Conservation (phyloP, 441 rosid species). For the Codiaeum variegatum region DNA sequence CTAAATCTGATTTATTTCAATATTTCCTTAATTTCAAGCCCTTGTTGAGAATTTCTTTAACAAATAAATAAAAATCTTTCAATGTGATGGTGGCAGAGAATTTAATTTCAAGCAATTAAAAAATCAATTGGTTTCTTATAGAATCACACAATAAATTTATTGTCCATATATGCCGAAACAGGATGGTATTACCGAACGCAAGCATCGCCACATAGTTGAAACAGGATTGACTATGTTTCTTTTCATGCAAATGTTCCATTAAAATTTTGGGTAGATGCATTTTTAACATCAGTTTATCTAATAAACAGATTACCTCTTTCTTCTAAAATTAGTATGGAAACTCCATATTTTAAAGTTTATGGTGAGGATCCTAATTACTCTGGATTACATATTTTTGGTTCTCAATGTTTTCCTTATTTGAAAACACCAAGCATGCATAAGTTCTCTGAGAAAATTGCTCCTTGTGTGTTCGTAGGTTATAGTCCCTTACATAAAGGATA, state of each 20-base stretch:
- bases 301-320: not conserved
- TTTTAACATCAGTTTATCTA: not conserved
- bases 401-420: not conserved
- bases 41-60: not conserved
- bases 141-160: not conserved
- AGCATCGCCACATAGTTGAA: not conserved
- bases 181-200: too few species aligned
- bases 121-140: too few species aligned
- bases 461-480: not conserved
- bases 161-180: not conserved
- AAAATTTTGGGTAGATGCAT: not conserved
- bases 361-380: not conserved
- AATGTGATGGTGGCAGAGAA: not conserved
- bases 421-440: too few species aligned
- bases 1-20: not conserved
- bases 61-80: not conserved
- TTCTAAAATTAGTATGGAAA: not conserved
- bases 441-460: too few species aligned
- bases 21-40: not conserved
- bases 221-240: not conserved
- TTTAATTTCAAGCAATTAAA: too few species aligned
- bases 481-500: not conserved
- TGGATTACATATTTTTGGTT: not conserved
- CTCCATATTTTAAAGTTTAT: not conserved
- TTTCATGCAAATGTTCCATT: not conserved